Base-by-base conservation (phyloP, 192 early-diverging fungal genomes). In the Pilobolus umbonatus region DNA sequence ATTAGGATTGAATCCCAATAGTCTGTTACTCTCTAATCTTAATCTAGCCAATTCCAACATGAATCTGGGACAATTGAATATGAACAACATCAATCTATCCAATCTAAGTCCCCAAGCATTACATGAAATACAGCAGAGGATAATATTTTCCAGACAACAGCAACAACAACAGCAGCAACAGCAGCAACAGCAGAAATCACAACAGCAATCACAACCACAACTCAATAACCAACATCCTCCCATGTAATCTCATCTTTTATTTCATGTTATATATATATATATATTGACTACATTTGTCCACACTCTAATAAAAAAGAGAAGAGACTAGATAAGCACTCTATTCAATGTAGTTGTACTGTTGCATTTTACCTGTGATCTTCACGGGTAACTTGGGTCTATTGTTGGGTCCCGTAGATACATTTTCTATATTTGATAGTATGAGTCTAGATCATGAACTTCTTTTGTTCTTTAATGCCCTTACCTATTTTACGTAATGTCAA, bases 401-500 rank as follows among this genome's bases (percentile, higher is more conserved):
- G 54, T 91, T 85, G 3, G 83, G 80, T 21, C 93, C 91, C 12
- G 89, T 92, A 17, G 89, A 88, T 14, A 96, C 93, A 59, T 94
- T 94, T 69, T 96, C 93, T 64, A 53, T 40, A 31, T 9, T 29
- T 38, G 24, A 17, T 5, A 32, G 24, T 65, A 24, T 21, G 0
- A 26, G 2, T 35, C 15, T 10, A 14, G 47, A 48, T 4, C 43
- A 12, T 1, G 25, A 19, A 29, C 4, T 10, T 26, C 45, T n/a
- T 3, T 39, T 19, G 42, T 36, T 52, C n/a, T n/a, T n/a, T n/a
- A n/a, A n/a, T 19, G 12, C 10, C 26, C 55, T 17, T 72, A 62
- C 69, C 69, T 57, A 96, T 93, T 73, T 94, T 94, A 32, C 93
- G 75, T n/a, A 96, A 64, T 0, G 90, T 92, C 61, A 96, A 71